Conservation (phyloP, 768 basidiomycete species). For the Collybia mongolica region DNA sequence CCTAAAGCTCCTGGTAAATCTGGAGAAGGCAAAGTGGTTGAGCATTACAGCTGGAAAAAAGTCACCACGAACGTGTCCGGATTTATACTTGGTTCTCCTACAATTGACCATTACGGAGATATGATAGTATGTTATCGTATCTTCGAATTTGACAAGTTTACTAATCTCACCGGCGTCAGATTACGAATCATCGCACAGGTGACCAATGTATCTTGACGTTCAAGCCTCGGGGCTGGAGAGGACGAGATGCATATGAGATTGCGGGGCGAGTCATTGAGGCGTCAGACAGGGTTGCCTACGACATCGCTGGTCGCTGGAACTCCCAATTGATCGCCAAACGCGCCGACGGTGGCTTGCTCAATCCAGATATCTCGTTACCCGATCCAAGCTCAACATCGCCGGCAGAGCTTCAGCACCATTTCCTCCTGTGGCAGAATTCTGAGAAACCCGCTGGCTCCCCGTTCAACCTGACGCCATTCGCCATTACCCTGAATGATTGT, state of each 20-base stretch:
- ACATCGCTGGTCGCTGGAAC: conserved; percentile 95
- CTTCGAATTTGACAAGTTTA: neutral
- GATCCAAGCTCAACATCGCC: conserved; percentile 48
- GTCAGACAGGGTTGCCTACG: conserved; percentile 66
- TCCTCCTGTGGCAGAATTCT: conserved; percentile 92
- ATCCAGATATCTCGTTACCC: conserved; percentile 64
- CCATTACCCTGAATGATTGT: conserved; percentile 89
- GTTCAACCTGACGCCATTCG: conserved; percentile 95
- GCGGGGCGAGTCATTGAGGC: conserved; percentile 78
- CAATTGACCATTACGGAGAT: conserved; percentile 93
- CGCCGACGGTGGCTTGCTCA: conserved; percentile 57
- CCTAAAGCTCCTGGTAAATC: conserved; percentile 49
- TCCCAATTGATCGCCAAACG: conserved; percentile 88
- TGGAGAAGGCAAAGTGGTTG: conserved; percentile 58
- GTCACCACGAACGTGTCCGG: conserved; percentile 90
- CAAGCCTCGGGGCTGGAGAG: conserved; percentile 95
- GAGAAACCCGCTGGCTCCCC: conserved; percentile 74
- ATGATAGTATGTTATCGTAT: conserved; percentile 66
- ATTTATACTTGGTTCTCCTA: conserved; percentile 87
- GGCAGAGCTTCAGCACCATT: conserved; percentile 26
- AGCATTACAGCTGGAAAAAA: conserved; percentile 97
- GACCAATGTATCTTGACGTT: conserved; percentile 90
- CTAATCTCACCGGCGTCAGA: conserved; percentile 28
- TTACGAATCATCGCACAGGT: conserved; percentile 88
- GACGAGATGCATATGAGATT: conserved; percentile 90